Conservation (phyloP, 2,329 filamentous ascomycete species). For the Emydomyces testavorans region DNA sequence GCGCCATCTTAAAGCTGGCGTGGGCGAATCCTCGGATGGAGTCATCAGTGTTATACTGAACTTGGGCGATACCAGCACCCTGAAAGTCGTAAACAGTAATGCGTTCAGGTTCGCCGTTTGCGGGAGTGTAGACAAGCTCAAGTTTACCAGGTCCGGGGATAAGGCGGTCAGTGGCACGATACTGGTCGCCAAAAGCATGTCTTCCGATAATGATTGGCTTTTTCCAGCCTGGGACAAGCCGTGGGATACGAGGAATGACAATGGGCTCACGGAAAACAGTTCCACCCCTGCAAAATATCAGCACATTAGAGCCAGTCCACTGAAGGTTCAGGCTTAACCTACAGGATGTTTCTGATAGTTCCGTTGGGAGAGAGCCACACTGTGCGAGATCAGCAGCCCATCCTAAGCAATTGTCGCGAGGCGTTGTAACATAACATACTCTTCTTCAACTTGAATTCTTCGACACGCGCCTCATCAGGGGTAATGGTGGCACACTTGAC, state of each 20-base stretch:
- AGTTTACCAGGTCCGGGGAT: constrained; percentile 74
- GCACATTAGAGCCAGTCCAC: constrained; percentile 12
- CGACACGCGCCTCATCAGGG: constrained; percentile 86
- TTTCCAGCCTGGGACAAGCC: constrained; percentile 93
- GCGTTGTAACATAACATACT: constrained; percentile 52
- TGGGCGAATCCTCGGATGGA: constrained; percentile 92
- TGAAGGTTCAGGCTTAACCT: constrained; percentile 19
- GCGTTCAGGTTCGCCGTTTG: constrained; percentile 57
- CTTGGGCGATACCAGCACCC: constrained; percentile 75
- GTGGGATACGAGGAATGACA: constrained; percentile 83
- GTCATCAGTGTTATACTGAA: constrained; percentile 97
- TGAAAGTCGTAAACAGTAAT: constrained; percentile 88
- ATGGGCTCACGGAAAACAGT: constrained; percentile 99
- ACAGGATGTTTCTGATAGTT: constrained; percentile 58
- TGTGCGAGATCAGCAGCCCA: constrained; percentile 26
- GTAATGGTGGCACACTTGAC: constrained; percentile 99
- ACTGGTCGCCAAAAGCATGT: constrained; percentile 97
- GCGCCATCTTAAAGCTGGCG: constrained; percentile 88
- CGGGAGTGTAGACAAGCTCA: constrained; percentile 86
- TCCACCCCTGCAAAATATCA: constrained; percentile 50
- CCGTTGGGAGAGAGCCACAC: constrained; percentile 99
- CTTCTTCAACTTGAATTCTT: constrained; percentile 98
- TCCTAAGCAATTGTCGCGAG: constrained; percentile 10
- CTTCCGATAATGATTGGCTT: constrained; percentile 98
- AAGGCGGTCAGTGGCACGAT: constrained; percentile 87